Percentiles rank a stretch among this genome's conserved stretches.
Evolutionary conservation across 2,329 filamentous ascomycete genomes (phyloP).

Genomic region (Peltaster fructicola): DNA sequence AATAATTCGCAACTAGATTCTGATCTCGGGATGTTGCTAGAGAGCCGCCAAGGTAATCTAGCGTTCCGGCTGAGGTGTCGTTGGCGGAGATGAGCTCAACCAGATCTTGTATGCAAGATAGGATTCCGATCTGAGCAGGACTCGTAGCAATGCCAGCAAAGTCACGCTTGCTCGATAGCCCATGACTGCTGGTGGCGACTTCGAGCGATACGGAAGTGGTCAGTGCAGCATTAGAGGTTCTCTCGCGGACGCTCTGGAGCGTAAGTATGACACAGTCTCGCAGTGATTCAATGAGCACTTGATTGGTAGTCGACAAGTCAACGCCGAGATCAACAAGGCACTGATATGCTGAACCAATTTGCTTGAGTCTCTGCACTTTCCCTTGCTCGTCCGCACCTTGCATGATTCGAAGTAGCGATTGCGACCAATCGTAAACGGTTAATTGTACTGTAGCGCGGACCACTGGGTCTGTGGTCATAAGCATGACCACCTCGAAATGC

Average conservation of each 20-base stretch:
- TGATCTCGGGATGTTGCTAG: conserved; percentile 40
- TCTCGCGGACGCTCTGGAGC: conserved; percentile 22
- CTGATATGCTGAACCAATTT: conserved; percentile 57
- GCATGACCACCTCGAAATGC: conserved; percentile 32
- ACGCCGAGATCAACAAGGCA: conserved; percentile 46
- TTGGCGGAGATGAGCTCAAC: too few species aligned
- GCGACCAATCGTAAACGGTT: conserved; percentile 64
- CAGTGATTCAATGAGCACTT: conserved; percentile 49
- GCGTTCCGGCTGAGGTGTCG: too few species aligned
- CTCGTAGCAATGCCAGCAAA: too few species aligned
- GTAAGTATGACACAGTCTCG: conserved; percentile 51
- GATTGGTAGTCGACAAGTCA: conserved; percentile 48
- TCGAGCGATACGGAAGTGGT: conserved; percentile 4
- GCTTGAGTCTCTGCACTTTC: conserved; percentile 54
- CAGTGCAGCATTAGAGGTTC: too few species aligned
- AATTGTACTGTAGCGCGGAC: conserved; percentile 49
- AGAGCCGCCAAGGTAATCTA: too few species aligned
- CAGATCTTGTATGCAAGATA: too few species aligned
- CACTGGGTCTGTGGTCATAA: conserved; percentile 44
- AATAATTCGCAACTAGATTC: conserved; percentile 52
- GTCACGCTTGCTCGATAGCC: too few species aligned
- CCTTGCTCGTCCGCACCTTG: conserved; percentile 64
- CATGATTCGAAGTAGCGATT: conserved; percentile 64
- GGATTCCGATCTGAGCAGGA: too few species aligned
- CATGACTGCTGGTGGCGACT: too few species aligned